A percentile compares a stretch with the other conserved stretches of the same genome.
These are phyloP conservation scores for Syzygium aromaticum DNA, from an alignment of 345 rosid species.

Conservation along the genomic window DNA sequence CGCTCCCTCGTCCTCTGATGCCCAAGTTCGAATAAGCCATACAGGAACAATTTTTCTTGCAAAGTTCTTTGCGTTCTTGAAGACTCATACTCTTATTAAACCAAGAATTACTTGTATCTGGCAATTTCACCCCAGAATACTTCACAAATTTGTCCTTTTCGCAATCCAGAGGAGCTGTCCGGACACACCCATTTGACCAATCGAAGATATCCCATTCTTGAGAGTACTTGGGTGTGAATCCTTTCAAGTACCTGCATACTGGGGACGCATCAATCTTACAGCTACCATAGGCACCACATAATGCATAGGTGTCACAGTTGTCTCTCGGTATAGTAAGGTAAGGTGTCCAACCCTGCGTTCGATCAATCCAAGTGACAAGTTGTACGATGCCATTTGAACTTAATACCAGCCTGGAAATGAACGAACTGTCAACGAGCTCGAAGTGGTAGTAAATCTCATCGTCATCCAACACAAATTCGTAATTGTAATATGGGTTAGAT, in stretches of 20 bases:
- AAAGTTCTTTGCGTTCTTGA: slow-evolving; percentile 19
- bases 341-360: slow-evolving; percentile 11
- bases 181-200: slow-evolving; percentile 34
- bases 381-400: slow-evolving; percentile 12
- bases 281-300: slow-evolving; percentile 33
- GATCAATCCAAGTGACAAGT: slow-evolving; percentile 26
- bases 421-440: slow-evolving; percentile 4
- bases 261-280: slow-evolving; percentile 23
- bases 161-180: slow-evolving; percentile 22
- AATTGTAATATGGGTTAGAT: background rate
- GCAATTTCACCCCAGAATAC: slow-evolving; percentile 22
- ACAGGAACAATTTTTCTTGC: slow-evolving; percentile 42
- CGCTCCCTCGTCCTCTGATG: slow-evolving; percentile 19
- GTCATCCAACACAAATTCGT: slow-evolving; percentile 14
- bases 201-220: slow-evolving; percentile 18
- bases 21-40: slow-evolving; percentile 29
- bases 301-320: slow-evolving; percentile 23
- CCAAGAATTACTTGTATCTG: slow-evolving; percentile 21
- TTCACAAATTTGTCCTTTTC: slow-evolving; percentile 18
- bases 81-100: slow-evolving; percentile 13
- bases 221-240: slow-evolving; percentile 29
- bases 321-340: slow-evolving; percentile 21
- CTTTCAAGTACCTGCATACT: slow-evolving; percentile 29
- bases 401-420: slow-evolving; percentile 20
- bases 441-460: slow-evolving; percentile 21